These are phyloP conservation scores for Meyerozyma carpophila DNA, from an alignment of 1,139 yeast species.

Conservation along the genomic window DNA sequence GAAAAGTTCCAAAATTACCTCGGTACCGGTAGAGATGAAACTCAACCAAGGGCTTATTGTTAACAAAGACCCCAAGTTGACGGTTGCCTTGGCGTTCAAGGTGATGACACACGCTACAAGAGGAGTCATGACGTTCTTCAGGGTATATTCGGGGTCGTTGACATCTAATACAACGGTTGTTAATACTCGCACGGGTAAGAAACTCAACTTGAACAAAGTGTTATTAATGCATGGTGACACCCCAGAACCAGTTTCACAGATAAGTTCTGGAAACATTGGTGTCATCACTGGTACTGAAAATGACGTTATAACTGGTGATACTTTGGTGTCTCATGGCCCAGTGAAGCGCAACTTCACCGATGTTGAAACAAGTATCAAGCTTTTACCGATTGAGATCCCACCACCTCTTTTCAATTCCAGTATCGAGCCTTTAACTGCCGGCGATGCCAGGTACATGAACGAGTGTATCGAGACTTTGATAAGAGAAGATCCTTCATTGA, in stretches of 20 bases:
- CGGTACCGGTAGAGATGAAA: slow-evolving; percentile 34
- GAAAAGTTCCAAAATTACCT: slow-evolving; percentile 8
- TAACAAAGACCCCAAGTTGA: slow-evolving; percentile 49
- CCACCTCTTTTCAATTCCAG: slow-evolving; percentile 91
- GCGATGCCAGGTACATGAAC: slow-evolving; percentile 69
- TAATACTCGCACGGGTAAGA: slow-evolving; percentile 67
- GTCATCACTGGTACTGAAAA: slow-evolving; percentile 73
- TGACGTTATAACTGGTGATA: slow-evolving; percentile 84
- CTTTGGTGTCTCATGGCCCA: slow-evolving; percentile 56
- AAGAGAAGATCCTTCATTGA: slow-evolving; percentile 72
- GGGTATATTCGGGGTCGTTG: slow-evolving; percentile 82
- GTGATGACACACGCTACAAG: slow-evolving; percentile 80
- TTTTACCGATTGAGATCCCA: slow-evolving; percentile 78
- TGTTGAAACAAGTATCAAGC: slow-evolving; percentile 44
- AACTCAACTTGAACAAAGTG: slow-evolving; percentile 61
- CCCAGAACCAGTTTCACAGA: slow-evolving; percentile 61
- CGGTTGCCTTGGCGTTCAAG: slow-evolving; percentile 87
- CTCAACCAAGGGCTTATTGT: slow-evolving; percentile 44
- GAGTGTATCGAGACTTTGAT: slow-evolving; percentile 59
- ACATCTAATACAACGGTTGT: slow-evolving; percentile 55
- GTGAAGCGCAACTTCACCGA: slow-evolving; percentile 45
- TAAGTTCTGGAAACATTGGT: slow-evolving; percentile 82
- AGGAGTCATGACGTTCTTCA: slow-evolving; percentile 79
- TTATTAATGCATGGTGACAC: slow-evolving; percentile 85
- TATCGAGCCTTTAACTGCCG: slow-evolving; percentile 77